Evolutionary conservation across 306 rosid species (phyloP), one percentile per base, ranked within the genome.

Genomic region (Heteromeles arbutifolia): DNA sequence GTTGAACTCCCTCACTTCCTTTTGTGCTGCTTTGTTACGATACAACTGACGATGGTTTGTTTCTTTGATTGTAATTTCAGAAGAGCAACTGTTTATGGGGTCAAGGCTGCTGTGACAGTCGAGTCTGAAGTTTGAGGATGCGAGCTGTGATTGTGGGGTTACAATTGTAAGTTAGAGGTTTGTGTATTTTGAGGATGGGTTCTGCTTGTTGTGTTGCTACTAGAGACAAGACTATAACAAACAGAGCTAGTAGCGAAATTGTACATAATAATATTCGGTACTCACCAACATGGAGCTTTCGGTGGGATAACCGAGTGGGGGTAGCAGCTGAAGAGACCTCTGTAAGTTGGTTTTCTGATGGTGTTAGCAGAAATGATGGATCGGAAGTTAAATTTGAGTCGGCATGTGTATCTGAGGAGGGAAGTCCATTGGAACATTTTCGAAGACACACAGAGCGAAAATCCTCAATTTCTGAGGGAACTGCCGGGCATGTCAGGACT

Each of bases 271-370:
- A 88, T 84, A 80, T 83, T 32, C 74, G 87, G 72, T 61, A 82
- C 77, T 88, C 91, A 0, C 89, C 91, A 9, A 78, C 85, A 15
- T 88, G 89, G 91, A 88, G 91, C 82, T 85, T 88, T 71, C 87
- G 89, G 31, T 88, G 91, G 89, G 91, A 88, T 88, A 80, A 85
- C 45, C 78, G 91, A 65, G 91, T 88, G 26, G 83, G 87, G 62
- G 91, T 85, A 18, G 89, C 87, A 10, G 91, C 85, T 3, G 91
- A 88, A 73, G 89, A 83, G 68, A 83, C 87, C 56, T 76, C 91
- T 28, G 71, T 79, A 19, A 78, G 83, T 73, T 81, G 89, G 89
- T 78, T 79, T 69, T 83, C 91, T 28, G 89, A 88, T 77, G 80
- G 86, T 10, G 26, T 85, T 34, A 68, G 88, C 54, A 71, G 86